These are phyloP conservation scores for Coniochaeta ligniaria DNA, from an alignment of 2,329 filamentous ascomycete species.

Conservation along the genomic window DNA sequence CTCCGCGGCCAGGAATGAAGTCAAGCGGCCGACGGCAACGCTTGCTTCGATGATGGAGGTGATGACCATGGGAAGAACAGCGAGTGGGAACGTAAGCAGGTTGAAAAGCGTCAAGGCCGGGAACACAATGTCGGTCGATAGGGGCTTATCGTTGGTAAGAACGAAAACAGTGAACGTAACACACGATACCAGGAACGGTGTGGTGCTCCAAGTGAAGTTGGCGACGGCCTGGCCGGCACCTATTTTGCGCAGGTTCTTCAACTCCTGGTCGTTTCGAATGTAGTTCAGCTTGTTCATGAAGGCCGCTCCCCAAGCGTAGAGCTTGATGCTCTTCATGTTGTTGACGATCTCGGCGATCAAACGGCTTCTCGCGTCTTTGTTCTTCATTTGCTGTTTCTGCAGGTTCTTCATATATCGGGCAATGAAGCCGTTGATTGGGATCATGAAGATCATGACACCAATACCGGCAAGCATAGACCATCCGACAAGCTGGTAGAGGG, in stretches of 20 bases:
- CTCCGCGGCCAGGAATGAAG: conserved; percentile 77
- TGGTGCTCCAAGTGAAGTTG: conserved; percentile 97
- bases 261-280: conserved; percentile 89
- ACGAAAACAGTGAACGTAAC: conserved; percentile 95
- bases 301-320: conserved; percentile 94
- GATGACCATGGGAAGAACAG: conserved; percentile 95
- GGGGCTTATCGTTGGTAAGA: conserved; percentile 67
- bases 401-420: conserved; percentile 88
- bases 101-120: conserved; percentile 90
- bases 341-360: conserved; percentile 97
- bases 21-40: conserved; percentile 84
- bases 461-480: conserved; percentile 94
- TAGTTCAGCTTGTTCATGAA: conserved; percentile 98
- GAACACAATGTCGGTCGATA: conserved; percentile 94
- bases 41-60: conserved; percentile 91
- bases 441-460: conserved; percentile 93
- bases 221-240: conserved; percentile 89
- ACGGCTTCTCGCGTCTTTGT: conserved; percentile 89
- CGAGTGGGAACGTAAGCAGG: conserved; percentile 86
- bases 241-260: conserved; percentile 93
- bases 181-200: conserved; percentile 95
- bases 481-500: conserved; percentile 90
- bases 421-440: conserved; percentile 89
- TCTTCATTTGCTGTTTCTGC: conserved; percentile 97
- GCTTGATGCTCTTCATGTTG: conserved; percentile 99